Conservation (phyloP, 208 protist species). For the Jaenimonas drosophilae region DNA sequence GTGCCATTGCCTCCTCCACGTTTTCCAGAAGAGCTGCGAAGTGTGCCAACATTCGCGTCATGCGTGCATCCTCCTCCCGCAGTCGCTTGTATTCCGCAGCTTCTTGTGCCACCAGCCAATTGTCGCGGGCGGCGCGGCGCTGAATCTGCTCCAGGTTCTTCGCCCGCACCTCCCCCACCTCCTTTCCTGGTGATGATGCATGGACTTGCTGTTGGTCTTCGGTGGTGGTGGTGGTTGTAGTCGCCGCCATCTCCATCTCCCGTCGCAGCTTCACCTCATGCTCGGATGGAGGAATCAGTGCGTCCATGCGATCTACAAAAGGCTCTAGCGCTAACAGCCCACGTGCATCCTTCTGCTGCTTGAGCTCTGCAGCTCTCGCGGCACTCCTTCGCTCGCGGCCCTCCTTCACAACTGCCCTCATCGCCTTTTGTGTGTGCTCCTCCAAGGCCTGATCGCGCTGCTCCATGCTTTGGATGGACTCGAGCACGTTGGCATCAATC, state of each 20-base stretch:
- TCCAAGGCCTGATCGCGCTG: constrained; percentile 17
- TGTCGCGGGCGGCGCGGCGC: constrained; percentile 14
- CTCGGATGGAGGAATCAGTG: constrained; percentile 11
- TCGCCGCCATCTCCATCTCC: background rate
- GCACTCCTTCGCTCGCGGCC: no score
- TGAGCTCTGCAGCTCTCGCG: constrained; percentile 3
- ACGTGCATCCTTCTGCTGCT: constrained; percentile 4
- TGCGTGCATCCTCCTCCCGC: constrained; percentile 33
- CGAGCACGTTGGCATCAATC: constrained; percentile 7
- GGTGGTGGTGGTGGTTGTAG: background rate
- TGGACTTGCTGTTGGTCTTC: no score
- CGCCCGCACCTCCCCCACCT: no score
- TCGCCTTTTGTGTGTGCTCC: background rate
- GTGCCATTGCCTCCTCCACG: constrained; percentile 7
- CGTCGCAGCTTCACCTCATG: background rate
- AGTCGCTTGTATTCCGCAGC: constrained; percentile 20
- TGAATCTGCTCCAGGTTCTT: constrained; percentile 1
- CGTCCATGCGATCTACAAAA: constrained; percentile 41
- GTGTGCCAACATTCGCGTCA: constrained; percentile 10
- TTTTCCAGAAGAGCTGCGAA: constrained; percentile 13
- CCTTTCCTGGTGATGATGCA: no score
- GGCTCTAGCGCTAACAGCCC: constrained; percentile 30
- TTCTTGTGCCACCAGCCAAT: constrained; percentile 17
- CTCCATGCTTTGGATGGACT: constrained; percentile 25
- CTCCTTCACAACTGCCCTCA: constrained; percentile 5